A percentile compares a stretch with the other conserved stretches of the same genome.
Conservation (phyloP, 805 yeast species). For the Kodamaea kakaduensis region DNA sequence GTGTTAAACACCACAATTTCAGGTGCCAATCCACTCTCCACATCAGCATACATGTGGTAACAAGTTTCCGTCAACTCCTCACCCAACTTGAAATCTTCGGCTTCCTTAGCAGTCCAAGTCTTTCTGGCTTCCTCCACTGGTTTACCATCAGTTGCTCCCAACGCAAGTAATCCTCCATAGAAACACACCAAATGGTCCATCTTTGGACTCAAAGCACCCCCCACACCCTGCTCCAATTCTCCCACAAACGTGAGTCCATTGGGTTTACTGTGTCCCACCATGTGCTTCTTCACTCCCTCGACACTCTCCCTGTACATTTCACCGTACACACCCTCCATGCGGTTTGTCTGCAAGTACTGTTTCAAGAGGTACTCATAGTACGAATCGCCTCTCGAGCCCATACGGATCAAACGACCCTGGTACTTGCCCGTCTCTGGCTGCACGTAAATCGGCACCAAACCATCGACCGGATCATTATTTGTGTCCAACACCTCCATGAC, state of each 20-base stretch:
- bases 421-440: constrained; percentile 71
- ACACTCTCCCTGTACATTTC: constrained; percentile 76
- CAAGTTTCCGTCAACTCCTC: constrained; percentile 76
- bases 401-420: constrained; percentile 60
- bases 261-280: constrained; percentile 60
- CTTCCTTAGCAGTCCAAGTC: constrained; percentile 56
- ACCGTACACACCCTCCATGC: constrained; percentile 55
- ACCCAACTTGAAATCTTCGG: constrained; percentile 64
- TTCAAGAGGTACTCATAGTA: constrained; percentile 86
- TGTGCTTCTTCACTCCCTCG: constrained; percentile 67
- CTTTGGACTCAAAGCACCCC: constrained; percentile 56
- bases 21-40: constrained; percentile 76
- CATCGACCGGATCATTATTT: constrained; percentile 56
- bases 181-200: constrained; percentile 95
- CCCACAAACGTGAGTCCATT: constrained; percentile 66
- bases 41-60: constrained; percentile 75
- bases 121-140: constrained; percentile 52
- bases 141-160: constrained; percentile 83
- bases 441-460: constrained; percentile 79
- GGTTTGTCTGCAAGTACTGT: constrained; percentile 76
- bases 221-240: constrained; percentile 69
- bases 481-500: constrained; percentile 67
- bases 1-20: constrained; percentile 84
- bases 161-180: constrained; percentile 81
- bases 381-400: constrained; percentile 92